Evolutionary conservation across 2,329 filamentous ascomycete species (phyloP).

Genomic region (Exophiala aquamarina): DNA sequence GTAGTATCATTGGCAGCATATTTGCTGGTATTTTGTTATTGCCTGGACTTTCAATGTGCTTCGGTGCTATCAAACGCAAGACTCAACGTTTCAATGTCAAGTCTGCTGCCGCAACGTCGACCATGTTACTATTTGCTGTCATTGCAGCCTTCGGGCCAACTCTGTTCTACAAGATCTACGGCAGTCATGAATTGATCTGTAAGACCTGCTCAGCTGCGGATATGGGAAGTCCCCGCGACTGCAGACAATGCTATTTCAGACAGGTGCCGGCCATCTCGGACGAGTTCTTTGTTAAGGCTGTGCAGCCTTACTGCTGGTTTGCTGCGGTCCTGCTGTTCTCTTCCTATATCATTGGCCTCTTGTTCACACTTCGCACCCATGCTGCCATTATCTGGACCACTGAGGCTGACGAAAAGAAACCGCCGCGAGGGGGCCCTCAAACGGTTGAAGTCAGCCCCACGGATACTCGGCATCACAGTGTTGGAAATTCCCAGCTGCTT

Average conservation of each 20-base stretch:
- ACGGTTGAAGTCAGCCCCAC: constrained; percentile 33
- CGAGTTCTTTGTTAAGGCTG: constrained; percentile 84
- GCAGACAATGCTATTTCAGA: constrained; percentile 89
- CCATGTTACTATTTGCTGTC: constrained; percentile 94
- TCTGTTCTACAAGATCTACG: constrained; percentile 97
- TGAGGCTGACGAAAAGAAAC: constrained; percentile 75
- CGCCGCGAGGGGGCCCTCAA: constrained; percentile 52
- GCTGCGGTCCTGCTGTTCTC: constrained; percentile 82
- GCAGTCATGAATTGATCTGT: constrained; percentile 93
- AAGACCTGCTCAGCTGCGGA: constrained; percentile 60
- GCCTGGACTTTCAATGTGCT: constrained; percentile 96
- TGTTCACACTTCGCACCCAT: constrained; percentile 94
- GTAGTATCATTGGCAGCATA: constrained; percentile 95
- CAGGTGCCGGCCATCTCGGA: constrained; percentile 82
- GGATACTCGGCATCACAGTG: constrained; percentile 37
- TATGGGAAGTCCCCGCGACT: constrained; percentile 62
- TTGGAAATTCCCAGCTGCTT: constrained; percentile 31
- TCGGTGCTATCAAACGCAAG: constrained; percentile 95
- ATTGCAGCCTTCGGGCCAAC: constrained; percentile 95
- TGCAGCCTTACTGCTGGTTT: constrained; percentile 90
- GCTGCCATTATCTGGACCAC: constrained; percentile 96
- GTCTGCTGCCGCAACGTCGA: constrained; percentile 94
- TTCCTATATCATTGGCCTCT: constrained; percentile 88
- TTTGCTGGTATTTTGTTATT: constrained; percentile 95
- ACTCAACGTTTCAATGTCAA: constrained; percentile 97